Percentiles rank a stretch among this genome's conserved stretches.
Evolutionary conservation across 768 basidiomycete species (phyloP).

Genomic region (Lentinus tigrinus): DNA sequence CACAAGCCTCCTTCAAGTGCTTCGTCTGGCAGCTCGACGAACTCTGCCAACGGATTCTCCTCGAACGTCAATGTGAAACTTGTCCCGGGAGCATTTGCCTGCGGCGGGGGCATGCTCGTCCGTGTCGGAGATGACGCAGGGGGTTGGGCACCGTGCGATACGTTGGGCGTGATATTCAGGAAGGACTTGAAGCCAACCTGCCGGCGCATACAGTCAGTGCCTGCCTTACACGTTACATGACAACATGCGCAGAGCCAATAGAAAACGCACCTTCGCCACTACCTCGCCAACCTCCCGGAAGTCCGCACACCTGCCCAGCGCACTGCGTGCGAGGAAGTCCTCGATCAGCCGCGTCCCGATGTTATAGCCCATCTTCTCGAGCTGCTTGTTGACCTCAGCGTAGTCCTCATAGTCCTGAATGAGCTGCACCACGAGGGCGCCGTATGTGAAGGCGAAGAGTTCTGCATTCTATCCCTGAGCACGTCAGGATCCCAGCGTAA

Average conservation of each 20-base stretch:
- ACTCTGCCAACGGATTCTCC: slow-evolving; percentile 95
- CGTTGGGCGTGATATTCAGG: slow-evolving; percentile 83
- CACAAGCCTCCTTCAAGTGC: slow-evolving; percentile 90
- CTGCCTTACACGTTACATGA: neutral
- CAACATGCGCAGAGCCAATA: neutral
- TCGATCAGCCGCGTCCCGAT: slow-evolving; percentile 96
- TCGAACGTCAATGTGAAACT: slow-evolving; percentile 86
- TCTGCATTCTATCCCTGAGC: slow-evolving; percentile 79
- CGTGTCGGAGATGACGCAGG: slow-evolving; percentile 45
- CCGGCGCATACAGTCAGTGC: neutral
- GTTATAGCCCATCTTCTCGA: slow-evolving; percentile 99
- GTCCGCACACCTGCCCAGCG: slow-evolving; percentile 88
- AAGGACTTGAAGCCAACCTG: slow-evolving; percentile 99
- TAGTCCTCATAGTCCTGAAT: slow-evolving; percentile 99
- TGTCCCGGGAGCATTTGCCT: slow-evolving; percentile 45
- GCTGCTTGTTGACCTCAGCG: slow-evolving; percentile 89
- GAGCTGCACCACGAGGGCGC: slow-evolving; percentile 95
- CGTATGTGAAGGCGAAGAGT: slow-evolving; percentile 94
- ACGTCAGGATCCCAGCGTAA: slow-evolving; percentile 4
- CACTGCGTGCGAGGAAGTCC: slow-evolving; percentile 93
- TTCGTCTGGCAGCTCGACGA: slow-evolving; percentile 95
- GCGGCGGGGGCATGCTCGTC: slow-evolving; percentile 32
- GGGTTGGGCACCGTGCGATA: slow-evolving; percentile 66
- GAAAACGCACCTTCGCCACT: slow-evolving; percentile 73
- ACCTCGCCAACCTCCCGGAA: slow-evolving; percentile 96